Evolutionary conservation across 2,329 filamentous ascomycete species (phyloP).

Genomic region (Pestalotiopsis sp.): DNA sequence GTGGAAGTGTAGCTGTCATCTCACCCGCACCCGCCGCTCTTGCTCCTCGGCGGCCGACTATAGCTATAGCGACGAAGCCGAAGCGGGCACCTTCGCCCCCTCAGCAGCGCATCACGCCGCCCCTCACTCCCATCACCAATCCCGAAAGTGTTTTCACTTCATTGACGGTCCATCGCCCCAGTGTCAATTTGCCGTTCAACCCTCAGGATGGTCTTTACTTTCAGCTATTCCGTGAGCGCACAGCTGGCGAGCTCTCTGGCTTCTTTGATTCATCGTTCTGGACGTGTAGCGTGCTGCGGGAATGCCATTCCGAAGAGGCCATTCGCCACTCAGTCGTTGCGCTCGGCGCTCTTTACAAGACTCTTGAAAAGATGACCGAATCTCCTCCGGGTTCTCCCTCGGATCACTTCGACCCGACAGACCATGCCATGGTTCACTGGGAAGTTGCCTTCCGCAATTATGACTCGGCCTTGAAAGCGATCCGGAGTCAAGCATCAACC

Average conservation of each 20-base stretch:
- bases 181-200: constrained; percentile 48
- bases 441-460: constrained; percentile 64
- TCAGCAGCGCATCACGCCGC: constrained; percentile 31
- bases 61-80: constrained; percentile 12
- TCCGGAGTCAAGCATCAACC: constrained; percentile 47
- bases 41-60: neutral
- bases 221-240: constrained; percentile 63
- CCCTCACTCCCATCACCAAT: constrained; percentile 31
- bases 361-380: constrained; percentile 60
- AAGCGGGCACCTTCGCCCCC: constrained; percentile 15
- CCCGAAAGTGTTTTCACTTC: constrained; percentile 20
- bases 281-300: constrained; percentile 64
- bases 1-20: neutral
- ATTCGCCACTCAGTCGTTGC: constrained; percentile 69
- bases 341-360: constrained; percentile 69
- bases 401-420: constrained; percentile 31
- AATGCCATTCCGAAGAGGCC: constrained; percentile 63
- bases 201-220: constrained; percentile 62
- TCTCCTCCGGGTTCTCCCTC: constrained; percentile 51
- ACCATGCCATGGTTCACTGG: constrained; percentile 55
- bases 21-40: neutral
- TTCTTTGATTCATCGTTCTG: constrained; percentile 71
- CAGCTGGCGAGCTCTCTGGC: constrained; percentile 65
- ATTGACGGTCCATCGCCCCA: constrained; percentile 45
- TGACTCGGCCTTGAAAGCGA: constrained; percentile 55